These are phyloP conservation scores for Amaranthus hypochondriacus DNA, from an alignment of 148 eudicot species.

Conservation along the genomic window DNA sequence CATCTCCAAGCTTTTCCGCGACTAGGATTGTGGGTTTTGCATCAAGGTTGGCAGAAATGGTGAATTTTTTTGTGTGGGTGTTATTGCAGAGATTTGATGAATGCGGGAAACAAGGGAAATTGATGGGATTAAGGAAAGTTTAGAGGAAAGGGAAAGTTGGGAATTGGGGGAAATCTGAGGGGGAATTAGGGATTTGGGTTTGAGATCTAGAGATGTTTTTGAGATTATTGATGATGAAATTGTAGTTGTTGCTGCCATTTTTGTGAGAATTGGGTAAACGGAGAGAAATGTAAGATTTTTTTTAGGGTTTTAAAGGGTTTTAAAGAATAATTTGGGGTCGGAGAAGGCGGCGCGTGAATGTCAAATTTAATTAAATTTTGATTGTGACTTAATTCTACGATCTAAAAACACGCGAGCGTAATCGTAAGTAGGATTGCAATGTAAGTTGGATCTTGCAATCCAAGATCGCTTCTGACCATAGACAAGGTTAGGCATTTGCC, in stretches of 20 bases:
- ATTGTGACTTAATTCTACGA: too few relatives aligned
- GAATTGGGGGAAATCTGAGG: conserved; percentile 16
- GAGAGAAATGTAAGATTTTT: neutral
- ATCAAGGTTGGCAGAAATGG: conserved; percentile 34
- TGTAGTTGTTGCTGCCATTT: conserved; percentile 36
- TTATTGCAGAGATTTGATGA: conserved; percentile 22
- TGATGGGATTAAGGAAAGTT: conserved; percentile 22
- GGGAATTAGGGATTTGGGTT: neutral
- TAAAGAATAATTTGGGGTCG: too few relatives aligned
- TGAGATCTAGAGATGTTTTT: conserved; percentile 7
- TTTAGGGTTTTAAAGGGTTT: too few relatives aligned
- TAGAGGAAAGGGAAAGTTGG: conserved; percentile 36
- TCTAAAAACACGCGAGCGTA: too few relatives aligned
- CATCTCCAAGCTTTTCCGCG: conserved; percentile 81
- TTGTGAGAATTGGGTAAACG: neutral
- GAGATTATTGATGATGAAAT: conserved; percentile 32
- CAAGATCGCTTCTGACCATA: too few relatives aligned
- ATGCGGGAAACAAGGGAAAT: conserved; percentile 30
- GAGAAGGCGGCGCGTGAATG: too few relatives aligned
- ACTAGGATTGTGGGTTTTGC: conserved; percentile 80
- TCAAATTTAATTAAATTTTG: too few relatives aligned
- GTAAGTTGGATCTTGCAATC: too few relatives aligned
- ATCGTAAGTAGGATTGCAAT: too few relatives aligned
- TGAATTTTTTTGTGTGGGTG: conserved; percentile 23
- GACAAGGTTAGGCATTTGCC: too few relatives aligned